Base-by-base conservation (phyloP, 352 stramenopile genomes). In the Globisporangium emineosum region DNA sequence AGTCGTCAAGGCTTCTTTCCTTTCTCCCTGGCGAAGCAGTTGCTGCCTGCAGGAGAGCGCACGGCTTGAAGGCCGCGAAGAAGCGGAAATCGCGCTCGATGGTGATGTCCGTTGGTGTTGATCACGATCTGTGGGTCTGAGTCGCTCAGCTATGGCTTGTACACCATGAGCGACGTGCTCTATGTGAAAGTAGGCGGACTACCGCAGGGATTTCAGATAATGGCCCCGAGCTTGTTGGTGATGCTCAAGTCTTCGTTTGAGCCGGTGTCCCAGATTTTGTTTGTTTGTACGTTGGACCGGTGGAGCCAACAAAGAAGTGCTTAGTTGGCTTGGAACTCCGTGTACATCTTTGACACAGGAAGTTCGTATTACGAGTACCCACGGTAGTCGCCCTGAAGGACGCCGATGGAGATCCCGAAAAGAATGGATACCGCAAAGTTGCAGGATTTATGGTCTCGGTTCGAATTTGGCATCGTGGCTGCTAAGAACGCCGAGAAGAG, bases 121-220 rank as follows among this genome's bases (percentile, higher is more conserved):
- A 47, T 47, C 12, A 27, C 29, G 27, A 57, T 57, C 27, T 35
- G 21, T 13, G 50, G 12, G 23, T 57, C 50, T 15, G 27, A 4
- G 27, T 57, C 50, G 29, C 50, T 57, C 50, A 57, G 27, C 25
- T 57, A 40, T n/a, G 27, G 27, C 29, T 57, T 57, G 51, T 57
- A 57, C 15, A 17, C 51, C 27, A 57, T 43, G 15, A 57, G 51
- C 51, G 51, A n/a, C 29, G 51, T 42, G 51, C 37, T 57, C n/a
- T 15, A 57, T 57, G 51, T 15, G 27, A 9, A 57, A 27, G 51
- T 43, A 42, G 27, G 51, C 15, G 6, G 27, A 57, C 29, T 57
- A 29, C 27, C 29, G 51, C 51, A 57, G 13, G 27, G 43, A 51
- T n/a, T 51, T n/a, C 43, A 51, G n/a, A 51, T 27, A 10, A 51